These are phyloP conservation scores for Asterella californica DNA, from an alignment of 225 moss, liverwort and hornwort genomes.

Conservation along the genomic window DNA sequence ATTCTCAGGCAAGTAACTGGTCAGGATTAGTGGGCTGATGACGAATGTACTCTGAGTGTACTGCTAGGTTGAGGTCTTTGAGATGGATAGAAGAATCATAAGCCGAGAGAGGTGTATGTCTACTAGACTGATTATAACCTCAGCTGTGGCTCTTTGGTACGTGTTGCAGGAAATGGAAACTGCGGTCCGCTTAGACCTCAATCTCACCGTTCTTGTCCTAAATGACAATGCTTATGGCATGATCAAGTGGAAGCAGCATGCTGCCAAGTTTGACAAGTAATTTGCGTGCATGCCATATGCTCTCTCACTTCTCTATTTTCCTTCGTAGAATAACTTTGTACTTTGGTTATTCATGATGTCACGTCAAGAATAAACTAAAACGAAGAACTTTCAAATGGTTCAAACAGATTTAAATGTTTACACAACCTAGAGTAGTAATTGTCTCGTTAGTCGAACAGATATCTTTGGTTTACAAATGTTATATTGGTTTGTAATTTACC, in stretches of 20 bases:
- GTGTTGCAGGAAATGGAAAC: slow-evolving; percentile 71
- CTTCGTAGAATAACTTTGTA: background rate
- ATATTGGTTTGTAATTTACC: background rate
- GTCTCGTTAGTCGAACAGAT: background rate
- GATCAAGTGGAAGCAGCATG: slow-evolving; percentile 94
- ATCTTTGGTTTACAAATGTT: background rate
- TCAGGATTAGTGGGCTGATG: background rate
- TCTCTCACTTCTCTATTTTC: background rate
- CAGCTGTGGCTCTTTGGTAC: background rate
- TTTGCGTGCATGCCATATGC: background rate
- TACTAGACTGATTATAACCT: background rate
- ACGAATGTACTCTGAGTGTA: background rate
- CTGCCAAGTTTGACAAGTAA: slow-evolving; percentile 55
- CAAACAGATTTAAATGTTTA: no score
- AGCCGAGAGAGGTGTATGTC: background rate
- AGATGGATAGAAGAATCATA: background rate
- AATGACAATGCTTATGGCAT: slow-evolving; percentile 96
- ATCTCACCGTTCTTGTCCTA: slow-evolving; percentile 70
- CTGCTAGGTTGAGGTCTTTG: background rate
- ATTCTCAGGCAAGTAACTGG: slow-evolving; percentile 58
- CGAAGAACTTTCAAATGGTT: background rate
- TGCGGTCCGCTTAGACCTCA: slow-evolving; percentile 60
- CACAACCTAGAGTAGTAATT: background rate
- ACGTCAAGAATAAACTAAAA: background rate
- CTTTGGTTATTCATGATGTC: background rate